Base-by-base conservation (phyloP, 495 filamentous ascomycete genomes). In the Aspergillus steynii region DNA sequence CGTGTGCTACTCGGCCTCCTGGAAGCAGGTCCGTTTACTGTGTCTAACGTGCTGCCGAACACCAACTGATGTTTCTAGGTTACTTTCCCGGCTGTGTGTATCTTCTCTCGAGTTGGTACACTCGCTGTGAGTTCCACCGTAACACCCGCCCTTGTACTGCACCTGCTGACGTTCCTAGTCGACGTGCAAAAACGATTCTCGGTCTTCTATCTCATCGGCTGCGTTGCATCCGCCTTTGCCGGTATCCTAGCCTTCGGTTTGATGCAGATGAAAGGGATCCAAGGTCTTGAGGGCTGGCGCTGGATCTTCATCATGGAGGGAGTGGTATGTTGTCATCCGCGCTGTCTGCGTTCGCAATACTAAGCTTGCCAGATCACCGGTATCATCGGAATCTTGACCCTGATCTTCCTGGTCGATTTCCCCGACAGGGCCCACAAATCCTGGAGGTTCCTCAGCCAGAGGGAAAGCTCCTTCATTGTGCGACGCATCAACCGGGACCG, bases 251-350 rank as follows among this genome's bases (percentile, higher is more conserved):
- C 88, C 12, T 89, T 82, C 54, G 87, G 86, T 6, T 67, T 89
- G 60, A 86, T 86, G 81, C 82, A 86, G 60, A 73, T 86, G 74
- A 65, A 75, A 14, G 83, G 83, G 5, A 65, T 72, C 0, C 69
- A 74, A 15, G 79, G 77, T 0, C 65, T 84, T 5, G 68, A 63
- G 25, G 87, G 87, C 29, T 90, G 87, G 88, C 70, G 83, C 50
- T 88, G 85, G 85, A 84, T 84, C 42, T 86, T 88, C 69, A 85
- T 88, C 65, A 79, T 87, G 20, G 83, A 88, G 60, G 84, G 84
- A 34, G 70, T 85, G 62, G 72, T 76, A 56, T 34, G 29, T 53
- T 34, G 3, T 28, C 14, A 2, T 9, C 2, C 7, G 6, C 2
- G 2, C 29, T 15, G 25, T 2, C 28, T 2, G 28, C 14, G 6